Base-by-base conservation (phyloP, 495 filamentous ascomycete species). In the Daldinia concentrica region DNA sequence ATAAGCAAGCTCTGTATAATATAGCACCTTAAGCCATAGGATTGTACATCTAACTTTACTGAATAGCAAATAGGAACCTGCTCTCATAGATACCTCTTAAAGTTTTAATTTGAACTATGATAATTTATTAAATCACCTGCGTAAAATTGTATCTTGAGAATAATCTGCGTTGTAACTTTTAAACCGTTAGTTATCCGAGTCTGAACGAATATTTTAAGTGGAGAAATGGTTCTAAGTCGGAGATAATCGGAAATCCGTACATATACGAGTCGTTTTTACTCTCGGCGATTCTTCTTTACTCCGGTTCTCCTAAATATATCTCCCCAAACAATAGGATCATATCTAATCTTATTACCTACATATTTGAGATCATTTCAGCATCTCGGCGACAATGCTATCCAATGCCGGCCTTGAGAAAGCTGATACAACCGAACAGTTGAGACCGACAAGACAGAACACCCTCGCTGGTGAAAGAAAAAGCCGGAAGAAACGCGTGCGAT, bases 401-500 rank as follows among this genome's bases (percentile, higher is more conserved):
- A 51, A 26, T 30, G 51, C 51, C 58, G 58, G 22, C 26, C 15
- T 48, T 9, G 30, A 50, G 32, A 54, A n/a, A 8, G 37, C 6
- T 15, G 50, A 50, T 17, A 60, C 14, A 0, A 8, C 43, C 32
- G 34, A 48, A 26, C 26, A 55, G 26, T 9, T 48, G 37, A 48
- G 8, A 51, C 5, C 29, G 41, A 57, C 37, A 14, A 30, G 15
- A 2, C 24, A 34, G 45, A 59, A 69, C 17, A 17, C 19, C 4
- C 30, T 17, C 7, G 50, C 32, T 7, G 29, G 5, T 14, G 60
- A 50, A 43, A 69, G 43, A 29, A 67, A 60, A 41, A 19, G n/a
- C 8, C 66, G 72, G 17, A 75, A 67, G 60, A 75, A 43, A 41
- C 75, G 72, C 12, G 30, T 70, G 14, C 62, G 58, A 29, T 43